phyloP scores from a whole-genome alignment of 257 asterid species.

The Lycium ferocissimum region DNA sequence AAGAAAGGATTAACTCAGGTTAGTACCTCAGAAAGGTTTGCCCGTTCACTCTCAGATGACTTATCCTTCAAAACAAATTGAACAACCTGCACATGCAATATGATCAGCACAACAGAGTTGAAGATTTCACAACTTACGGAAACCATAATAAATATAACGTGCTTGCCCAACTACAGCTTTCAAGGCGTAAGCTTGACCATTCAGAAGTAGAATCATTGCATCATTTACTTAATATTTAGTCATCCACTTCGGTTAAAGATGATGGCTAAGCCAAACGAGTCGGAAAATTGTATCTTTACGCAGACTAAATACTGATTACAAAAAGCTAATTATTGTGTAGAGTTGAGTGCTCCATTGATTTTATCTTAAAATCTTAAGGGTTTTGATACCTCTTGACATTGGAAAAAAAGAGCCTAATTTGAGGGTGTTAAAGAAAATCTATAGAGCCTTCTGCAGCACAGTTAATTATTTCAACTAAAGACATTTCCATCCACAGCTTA shows the following conservation, averaged over 20 bases:
- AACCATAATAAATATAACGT: neutral
- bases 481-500: neutral
- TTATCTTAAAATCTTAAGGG: neutral
- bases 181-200: neutral
- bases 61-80: slow-evolving; percentile 66
- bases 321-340: neutral
- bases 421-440: neutral
- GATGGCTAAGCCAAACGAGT: neutral
- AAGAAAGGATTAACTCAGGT: neutral
- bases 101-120: neutral
- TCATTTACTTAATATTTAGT: neutral
- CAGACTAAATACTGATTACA: neutral
- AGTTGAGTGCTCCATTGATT: neutral
- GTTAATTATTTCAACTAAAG: neutral
- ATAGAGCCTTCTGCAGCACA: neutral
- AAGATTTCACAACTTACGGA: slow-evolving; percentile 3
- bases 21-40: slow-evolving; percentile 68
- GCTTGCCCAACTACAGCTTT: neutral
- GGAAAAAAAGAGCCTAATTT: neutral
- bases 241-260: neutral
- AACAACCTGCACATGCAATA: slow-evolving; percentile 68
- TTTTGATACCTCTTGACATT: neutral
- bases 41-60: slow-evolving; percentile 54
- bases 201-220: neutral
- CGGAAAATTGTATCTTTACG: neutral